Conservation (phyloP, 164 flowering plant species). For the Macadamia integrifolia region DNA sequence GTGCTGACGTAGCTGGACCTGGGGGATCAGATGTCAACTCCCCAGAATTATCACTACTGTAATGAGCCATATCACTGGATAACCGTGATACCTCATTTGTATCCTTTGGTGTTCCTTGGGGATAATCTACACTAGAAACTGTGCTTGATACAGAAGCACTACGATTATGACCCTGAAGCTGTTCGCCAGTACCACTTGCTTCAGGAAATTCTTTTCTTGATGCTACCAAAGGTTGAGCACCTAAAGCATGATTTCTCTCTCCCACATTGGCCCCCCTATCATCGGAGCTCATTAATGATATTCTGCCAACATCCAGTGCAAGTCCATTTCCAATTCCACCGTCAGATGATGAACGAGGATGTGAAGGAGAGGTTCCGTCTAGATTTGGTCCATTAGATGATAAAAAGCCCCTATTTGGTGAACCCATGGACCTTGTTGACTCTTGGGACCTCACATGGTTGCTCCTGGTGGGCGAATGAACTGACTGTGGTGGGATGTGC, state of each 20-base stretch:
- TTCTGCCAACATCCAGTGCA: conserved; percentile 40
- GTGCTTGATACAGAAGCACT: conserved; percentile 40
- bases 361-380: conserved; percentile 43
- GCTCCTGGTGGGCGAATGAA: conserved; percentile 19
- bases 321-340: conserved; percentile 39
- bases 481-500: conserved; percentile 22
- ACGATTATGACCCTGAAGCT: conserved; percentile 40
- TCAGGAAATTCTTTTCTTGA: conserved; percentile 29
- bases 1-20: conserved; percentile 22
- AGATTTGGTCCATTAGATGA: conserved; percentile 33
- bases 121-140: conserved; percentile 25
- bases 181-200: conserved; percentile 29
- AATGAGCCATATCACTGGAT: conserved; percentile 33
- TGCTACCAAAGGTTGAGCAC: conserved; percentile 28
- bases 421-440: conserved; percentile 28
- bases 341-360: conserved; percentile 41
- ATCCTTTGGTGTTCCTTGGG: conserved; percentile 27
- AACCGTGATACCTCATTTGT: conserved; percentile 32
- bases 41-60: conserved; percentile 64
- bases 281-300: conserved; percentile 35
- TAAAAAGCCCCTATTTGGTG: conserved; percentile 27
- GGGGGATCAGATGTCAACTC: conserved; percentile 49
- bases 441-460: conserved; percentile 42
- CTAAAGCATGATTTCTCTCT: conserved; percentile 24
- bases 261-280: conserved; percentile 28